phyloP scores from a whole-genome alignment of 2,329 filamentous ascomycete genomes.

The Cordyceps cateniannulata region DNA sequence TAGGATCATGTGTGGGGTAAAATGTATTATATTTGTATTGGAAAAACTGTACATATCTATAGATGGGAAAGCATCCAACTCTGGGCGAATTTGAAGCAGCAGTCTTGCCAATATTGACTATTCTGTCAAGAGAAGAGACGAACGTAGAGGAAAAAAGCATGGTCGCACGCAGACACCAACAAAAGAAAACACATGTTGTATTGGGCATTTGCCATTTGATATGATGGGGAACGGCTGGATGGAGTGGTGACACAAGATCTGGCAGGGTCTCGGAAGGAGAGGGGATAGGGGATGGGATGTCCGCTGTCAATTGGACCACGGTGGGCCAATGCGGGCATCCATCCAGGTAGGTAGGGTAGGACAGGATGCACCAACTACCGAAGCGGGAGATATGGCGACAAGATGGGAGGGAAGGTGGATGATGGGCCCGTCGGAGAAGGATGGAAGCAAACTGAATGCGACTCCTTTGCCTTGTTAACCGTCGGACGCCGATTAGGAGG shows the following conservation, averaged over 20 bases:
- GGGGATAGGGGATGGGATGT: neutral
- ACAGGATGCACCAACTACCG: constrained; percentile 3
- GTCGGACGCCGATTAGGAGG: too few relatives aligned
- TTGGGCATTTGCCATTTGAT: neutral
- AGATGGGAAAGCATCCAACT: neutral
- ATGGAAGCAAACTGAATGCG: neutral
- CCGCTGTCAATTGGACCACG: neutral
- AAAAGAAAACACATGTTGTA: neutral
- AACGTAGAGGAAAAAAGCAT: too few relatives aligned
- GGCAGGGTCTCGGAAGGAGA: neutral
- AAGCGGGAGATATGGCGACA: neutral
- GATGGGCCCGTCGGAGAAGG: neutral
- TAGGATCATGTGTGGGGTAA: neutral
- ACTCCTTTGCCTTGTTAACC: too few relatives aligned
- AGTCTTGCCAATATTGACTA: neutral
- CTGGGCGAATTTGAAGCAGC: neutral
- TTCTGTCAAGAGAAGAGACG: neutral
- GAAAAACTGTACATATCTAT: neutral
- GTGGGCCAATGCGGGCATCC: neutral
- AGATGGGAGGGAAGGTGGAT: neutral
- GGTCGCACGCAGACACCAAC: neutral
- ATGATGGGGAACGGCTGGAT: neutral
- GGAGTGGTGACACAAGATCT: constrained; percentile 1
- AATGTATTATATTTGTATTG: neutral
- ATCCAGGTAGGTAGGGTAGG: neutral